Base-by-base conservation (phyloP, 257 asterid species). In the Oldenlandia corymbosa region DNA sequence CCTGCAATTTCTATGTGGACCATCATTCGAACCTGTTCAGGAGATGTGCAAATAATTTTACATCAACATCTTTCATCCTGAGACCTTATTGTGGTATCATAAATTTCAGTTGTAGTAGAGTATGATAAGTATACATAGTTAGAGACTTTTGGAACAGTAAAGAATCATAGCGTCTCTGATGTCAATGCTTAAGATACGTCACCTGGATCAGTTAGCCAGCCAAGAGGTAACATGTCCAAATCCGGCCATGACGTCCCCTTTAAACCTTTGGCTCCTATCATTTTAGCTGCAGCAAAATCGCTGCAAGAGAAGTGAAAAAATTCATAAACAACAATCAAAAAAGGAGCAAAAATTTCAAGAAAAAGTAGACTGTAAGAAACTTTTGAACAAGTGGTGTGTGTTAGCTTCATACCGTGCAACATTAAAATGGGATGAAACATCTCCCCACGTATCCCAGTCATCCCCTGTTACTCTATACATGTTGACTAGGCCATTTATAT, bases 191-290 rank as follows among this genome's bases (percentile, higher is more conserved):
- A 24, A 17, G 60, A 53, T 41, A 64, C 56, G 64, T 32, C 60
- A 92, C 94, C 94, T 79, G 79, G 75, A 76, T 80, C 78, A 26
- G 96, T 80, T 68, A 93, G 94, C 96, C 94, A 87, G 54, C 99
- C 99, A 20, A 93, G 71, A 5, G 99, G 99, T 62, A 93, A 88
- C 97, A 90, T 93, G 77, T 93, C 99, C 51, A 85, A 85, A 85
- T 93, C 99, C 0, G 97, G 99, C 99, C 99, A 93, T 14, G 97
- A 93, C 64, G 78, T 93, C 70, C 97, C 99, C 17, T 50, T 71
- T 74, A 85, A 75, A 36, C 97, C 95, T 74, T 79, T 72, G 2
- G 90, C 91, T 34, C 99, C 99, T 57, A 75, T 75, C 95, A 87
- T 72, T 48, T 71, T 69, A 62, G 96, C 90, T 71, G 87, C 85